Conservation (phyloP, 2,329 filamentous ascomycete species). For the Cercospora brassicicola region DNA sequence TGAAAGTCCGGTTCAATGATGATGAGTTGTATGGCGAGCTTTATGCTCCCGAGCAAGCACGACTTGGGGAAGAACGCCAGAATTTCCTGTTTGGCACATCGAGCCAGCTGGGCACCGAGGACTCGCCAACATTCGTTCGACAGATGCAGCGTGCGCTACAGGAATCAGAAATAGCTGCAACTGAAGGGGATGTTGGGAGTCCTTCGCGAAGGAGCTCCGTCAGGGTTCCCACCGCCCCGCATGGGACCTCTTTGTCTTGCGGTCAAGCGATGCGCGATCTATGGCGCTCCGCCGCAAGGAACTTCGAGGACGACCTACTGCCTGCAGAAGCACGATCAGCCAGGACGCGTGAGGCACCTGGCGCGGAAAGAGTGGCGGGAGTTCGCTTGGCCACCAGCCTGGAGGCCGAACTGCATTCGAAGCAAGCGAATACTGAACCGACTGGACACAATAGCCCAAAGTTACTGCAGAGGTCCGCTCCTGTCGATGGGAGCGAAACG, state of each 20-base stretch:
- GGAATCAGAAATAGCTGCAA: constrained; percentile 52
- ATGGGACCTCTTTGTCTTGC: constrained; percentile 35
- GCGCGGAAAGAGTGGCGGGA: neutral
- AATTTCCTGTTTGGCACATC: constrained; percentile 84
- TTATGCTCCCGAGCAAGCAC: constrained; percentile 67
- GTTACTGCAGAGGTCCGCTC: neutral
- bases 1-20: constrained; percentile 31
- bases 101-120: constrained; percentile 73
- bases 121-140: constrained; percentile 65
- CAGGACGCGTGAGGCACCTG: neutral
- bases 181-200: constrained; percentile 22
- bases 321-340: neutral
- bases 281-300: constrained; percentile 71
- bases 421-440: neutral
- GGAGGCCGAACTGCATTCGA: neutral
- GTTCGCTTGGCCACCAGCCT: neutral
- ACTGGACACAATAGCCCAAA: neutral
- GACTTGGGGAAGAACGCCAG: constrained; percentile 65
- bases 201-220: constrained; percentile 27
- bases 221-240: constrained; percentile 32
- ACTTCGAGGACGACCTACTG: constrained; percentile 54
- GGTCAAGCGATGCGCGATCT: constrained; percentile 49
- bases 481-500: neutral
- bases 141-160: constrained; percentile 64
- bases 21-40: constrained; percentile 42